Conservation (phyloP, 2,329 filamentous ascomycete genomes). For the Leptographium wingfieldii region DNA sequence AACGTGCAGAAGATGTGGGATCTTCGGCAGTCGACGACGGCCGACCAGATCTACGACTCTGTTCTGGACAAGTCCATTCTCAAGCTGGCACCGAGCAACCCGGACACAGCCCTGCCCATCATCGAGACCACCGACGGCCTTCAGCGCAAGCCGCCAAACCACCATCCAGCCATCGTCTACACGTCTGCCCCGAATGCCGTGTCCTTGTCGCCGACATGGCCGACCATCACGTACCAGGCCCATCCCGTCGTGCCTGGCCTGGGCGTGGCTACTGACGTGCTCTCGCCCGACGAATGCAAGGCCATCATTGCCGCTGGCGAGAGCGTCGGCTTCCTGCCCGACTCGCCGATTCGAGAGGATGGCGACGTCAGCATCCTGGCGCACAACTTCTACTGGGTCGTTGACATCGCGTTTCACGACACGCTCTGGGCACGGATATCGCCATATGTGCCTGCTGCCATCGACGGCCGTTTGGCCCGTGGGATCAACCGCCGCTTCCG, state of each 20-base stretch:
- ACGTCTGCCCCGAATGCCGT: slow-evolving; percentile 46
- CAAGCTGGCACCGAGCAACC: slow-evolving; percentile 21
- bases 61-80: slow-evolving; percentile 47
- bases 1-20: slow-evolving; percentile 50
- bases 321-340: slow-evolving; percentile 51
- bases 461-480: slow-evolving; percentile 44
- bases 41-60: slow-evolving; percentile 36
- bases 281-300: slow-evolving; percentile 49
- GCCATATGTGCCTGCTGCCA: slow-evolving; percentile 39
- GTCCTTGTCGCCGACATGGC: slow-evolving; percentile 29
- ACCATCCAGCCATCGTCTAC: slow-evolving; percentile 53
- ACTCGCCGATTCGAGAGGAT: slow-evolving; percentile 53
- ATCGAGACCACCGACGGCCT: slow-evolving; percentile 49
- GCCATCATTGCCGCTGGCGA: slow-evolving; percentile 56
- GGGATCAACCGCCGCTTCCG: slow-evolving; percentile 59
- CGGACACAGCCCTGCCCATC: slow-evolving; percentile 35
- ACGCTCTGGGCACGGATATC: slow-evolving; percentile 49
- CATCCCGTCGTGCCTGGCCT: slow-evolving; percentile 53
- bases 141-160: slow-evolving; percentile 54
- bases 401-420: slow-evolving; percentile 50
- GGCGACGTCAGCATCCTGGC: slow-evolving; percentile 53
- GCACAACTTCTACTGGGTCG: slow-evolving; percentile 64
- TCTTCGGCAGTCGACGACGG: slow-evolving; percentile 28
- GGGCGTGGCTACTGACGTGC: slow-evolving; percentile 44
- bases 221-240: slow-evolving; percentile 38